phyloP scores from a whole-genome alignment of 352 stramenopile genomes.

The Pythium folliculosum region DNA sequence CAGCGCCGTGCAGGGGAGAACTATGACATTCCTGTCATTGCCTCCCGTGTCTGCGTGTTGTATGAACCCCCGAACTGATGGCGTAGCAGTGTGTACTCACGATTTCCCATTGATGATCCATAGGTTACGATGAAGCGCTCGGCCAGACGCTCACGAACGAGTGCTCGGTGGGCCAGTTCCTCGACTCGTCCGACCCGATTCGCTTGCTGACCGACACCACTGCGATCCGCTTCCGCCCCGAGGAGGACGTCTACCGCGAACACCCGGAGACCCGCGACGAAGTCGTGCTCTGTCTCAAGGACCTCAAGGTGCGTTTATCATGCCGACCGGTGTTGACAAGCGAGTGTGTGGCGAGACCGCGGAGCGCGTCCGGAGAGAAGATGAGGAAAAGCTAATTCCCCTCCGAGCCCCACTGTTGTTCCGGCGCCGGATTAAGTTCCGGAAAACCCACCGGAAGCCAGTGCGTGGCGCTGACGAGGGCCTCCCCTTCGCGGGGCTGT shows the following conservation, averaged over 20 bases:
- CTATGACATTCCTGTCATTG: slow-evolving; percentile 69
- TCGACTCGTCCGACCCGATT: slow-evolving; percentile 93
- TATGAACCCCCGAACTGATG: no score
- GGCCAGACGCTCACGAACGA: slow-evolving; percentile 86
- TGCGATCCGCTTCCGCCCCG: slow-evolving; percentile 89
- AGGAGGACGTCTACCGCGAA: slow-evolving; percentile 81
- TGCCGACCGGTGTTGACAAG: background rate
- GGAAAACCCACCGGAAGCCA: slow-evolving; percentile 91
- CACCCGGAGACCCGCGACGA: slow-evolving; percentile 83
- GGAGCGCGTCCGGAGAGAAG: slow-evolving; percentile 20
- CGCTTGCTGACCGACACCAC: slow-evolving; percentile 95
- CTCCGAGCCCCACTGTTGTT: slow-evolving; percentile 89
- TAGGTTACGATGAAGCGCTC: slow-evolving; percentile 93
- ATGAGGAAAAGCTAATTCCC: slow-evolving; percentile 84
- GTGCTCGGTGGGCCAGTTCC: slow-evolving; percentile 84
- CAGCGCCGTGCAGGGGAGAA: slow-evolving; percentile 47
- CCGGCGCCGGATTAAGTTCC: slow-evolving; percentile 86
- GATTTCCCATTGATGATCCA: background rate
- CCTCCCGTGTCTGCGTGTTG: slow-evolving; percentile 1
- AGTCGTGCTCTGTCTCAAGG: slow-evolving; percentile 69
- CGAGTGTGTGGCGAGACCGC: background rate
- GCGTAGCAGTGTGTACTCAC: slow-evolving; percentile 9
- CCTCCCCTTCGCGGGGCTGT: slow-evolving; percentile 58
- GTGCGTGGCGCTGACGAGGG: slow-evolving; percentile 64
- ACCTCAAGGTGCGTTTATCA: slow-evolving; percentile 89